phyloP scores from a whole-genome alignment of 192 early-diverging fungal genomes.

The Coemansia sp. region DNA sequence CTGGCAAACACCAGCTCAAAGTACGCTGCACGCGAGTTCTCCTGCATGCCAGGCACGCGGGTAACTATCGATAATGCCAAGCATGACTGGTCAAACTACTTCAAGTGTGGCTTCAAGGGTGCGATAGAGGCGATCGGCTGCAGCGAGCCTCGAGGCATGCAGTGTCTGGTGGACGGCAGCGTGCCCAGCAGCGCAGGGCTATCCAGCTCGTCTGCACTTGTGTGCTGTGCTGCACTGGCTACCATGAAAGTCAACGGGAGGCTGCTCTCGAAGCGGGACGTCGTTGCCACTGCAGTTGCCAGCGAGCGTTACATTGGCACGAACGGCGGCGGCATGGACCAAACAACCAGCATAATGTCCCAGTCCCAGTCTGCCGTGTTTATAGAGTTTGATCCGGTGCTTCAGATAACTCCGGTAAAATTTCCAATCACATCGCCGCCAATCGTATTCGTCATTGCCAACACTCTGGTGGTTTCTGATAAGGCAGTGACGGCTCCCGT shows the following conservation, averaged over 20 bases:
- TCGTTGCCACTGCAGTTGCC: conserved; percentile 69
- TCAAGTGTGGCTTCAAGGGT: conserved; percentile 77
- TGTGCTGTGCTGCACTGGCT: conserved; percentile 61
- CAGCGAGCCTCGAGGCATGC: conserved; percentile 49
- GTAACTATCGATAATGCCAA: conserved; percentile 70
- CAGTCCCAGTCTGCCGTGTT: conserved; percentile 65
- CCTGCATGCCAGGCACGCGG: conserved; percentile 63
- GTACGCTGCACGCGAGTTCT: conserved; percentile 31
- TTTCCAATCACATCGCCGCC: conserved; percentile 58
- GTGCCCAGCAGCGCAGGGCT: conserved; percentile 83
- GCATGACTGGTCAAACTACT: conserved; percentile 89
- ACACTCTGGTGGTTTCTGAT: conserved; percentile 81
- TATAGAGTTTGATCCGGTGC: conserved; percentile 79
- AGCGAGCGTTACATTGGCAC: conserved; percentile 80
- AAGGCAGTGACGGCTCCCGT: conserved; percentile 84
- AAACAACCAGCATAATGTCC: conserved; percentile 82
- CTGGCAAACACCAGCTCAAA: conserved; percentile 32
- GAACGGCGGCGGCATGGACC: conserved; percentile 77
- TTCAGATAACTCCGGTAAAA: conserved; percentile 58
- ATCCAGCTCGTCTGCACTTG: conserved; percentile 82
- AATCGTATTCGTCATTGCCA: conserved; percentile 81
- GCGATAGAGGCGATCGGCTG: conserved; percentile 33
- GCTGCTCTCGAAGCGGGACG: conserved; percentile 13
- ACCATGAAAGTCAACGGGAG: conserved; percentile 11
- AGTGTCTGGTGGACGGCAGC: conserved; percentile 71